phyloP scores from a whole-genome alignment of 805 yeast species.

The Zygotorulaspora florentina region DNA sequence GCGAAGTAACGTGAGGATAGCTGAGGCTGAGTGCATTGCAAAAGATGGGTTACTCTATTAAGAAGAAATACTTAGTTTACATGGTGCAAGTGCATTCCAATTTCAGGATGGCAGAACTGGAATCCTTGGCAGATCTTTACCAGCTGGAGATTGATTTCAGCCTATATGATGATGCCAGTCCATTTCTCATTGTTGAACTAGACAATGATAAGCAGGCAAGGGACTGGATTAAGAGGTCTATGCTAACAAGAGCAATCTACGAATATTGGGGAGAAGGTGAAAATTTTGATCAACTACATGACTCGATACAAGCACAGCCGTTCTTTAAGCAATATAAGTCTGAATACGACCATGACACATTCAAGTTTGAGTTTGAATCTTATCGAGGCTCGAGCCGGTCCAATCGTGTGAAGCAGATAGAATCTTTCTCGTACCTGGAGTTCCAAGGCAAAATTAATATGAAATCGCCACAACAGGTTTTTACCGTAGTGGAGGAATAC shows the following conservation, averaged over 20 bases:
- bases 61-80: constrained; percentile 59
- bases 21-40: not conserved
- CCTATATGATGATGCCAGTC: constrained; percentile 53
- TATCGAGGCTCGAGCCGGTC: constrained; percentile 61
- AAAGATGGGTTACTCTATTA: constrained; percentile 1
- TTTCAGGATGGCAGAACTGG: constrained; percentile 78
- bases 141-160: constrained; percentile 56
- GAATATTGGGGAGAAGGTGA: constrained; percentile 75
- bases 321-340: constrained; percentile 18
- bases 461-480: constrained; percentile 69
- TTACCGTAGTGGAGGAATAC: constrained; percentile 74
- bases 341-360: constrained; percentile 45
- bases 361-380: constrained; percentile 79
- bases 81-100: constrained; percentile 80
- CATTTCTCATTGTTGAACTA: constrained; percentile 68
- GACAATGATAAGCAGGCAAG: constrained; percentile 64
- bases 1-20: not conserved
- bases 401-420: constrained; percentile 56
- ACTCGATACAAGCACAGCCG: constrained; percentile 34
- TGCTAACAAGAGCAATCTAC: constrained; percentile 70
- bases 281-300: constrained; percentile 55
- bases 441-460: constrained; percentile 74
- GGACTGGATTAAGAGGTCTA: constrained; percentile 58
- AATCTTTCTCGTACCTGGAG: constrained; percentile 63
- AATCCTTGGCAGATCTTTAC: constrained; percentile 70